Base-by-base conservation (phyloP, 2,329 filamentous ascomycete genomes). In the Paecilomyces variotii region DNA sequence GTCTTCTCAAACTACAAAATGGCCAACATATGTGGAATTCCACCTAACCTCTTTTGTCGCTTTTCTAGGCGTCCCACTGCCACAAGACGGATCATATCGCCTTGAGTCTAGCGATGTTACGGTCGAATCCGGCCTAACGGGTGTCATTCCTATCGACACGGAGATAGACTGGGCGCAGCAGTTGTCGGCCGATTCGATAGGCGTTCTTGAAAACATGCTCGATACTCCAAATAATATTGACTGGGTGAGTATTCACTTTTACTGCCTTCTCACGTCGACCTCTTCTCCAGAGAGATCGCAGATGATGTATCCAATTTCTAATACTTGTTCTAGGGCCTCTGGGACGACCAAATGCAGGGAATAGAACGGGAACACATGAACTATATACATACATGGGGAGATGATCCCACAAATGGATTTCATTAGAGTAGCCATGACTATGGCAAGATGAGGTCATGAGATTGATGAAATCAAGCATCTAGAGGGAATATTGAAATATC, bases 201-300 rank as follows among this genome's bases (percentile, higher is more conserved):
- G 64, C 24, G 63, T 72, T 0, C 72, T 73, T 55, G 68, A 67
- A 34, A 68, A 69, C 14, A 74, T 74, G 70, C 63, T 74, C 12
- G 68, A 68, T 30, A 62, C 66, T 1, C 70, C 71, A 9, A 63
- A 62, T 34, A 68, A 67, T 57, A 55, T 73, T 19, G 66, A 74
- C 60, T 73, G 71, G 71, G 71, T 73, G 65, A 62, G 69, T 50
- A 9, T 14, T 14, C 26, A 24, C 1, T 30, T 19, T 19, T 12
- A 27, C n/a, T 2, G 3, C 24, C 35, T 52, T 61, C 50, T 59
- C 53, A 24, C 56, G 61, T 28, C 32, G 52, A 19, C 27, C 10
- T 54, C 5, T 30, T 54, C 26, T 53, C 12, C 55, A 63, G 34
- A 39, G 3, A 39, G 4, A 2, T n/a, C 14, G 4, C 14, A 10